A percentile compares a stretch with the other conserved stretches of the same genome.
phyloP scores from a whole-genome alignment of 2,329 filamentous ascomycete genomes.

The Ophiosphaerella narmari region DNA sequence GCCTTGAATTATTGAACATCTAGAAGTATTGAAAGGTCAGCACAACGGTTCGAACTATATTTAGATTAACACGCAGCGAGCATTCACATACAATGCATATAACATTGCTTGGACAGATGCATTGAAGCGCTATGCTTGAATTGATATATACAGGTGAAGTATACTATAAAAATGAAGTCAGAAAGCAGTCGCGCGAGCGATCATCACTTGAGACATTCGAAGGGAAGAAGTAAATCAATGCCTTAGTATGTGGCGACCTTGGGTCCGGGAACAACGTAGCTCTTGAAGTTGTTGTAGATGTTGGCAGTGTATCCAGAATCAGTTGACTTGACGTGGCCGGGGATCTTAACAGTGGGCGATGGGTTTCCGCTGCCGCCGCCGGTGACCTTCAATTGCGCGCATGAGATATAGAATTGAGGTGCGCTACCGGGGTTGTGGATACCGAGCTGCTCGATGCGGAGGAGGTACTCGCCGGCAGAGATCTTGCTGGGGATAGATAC shows the following conservation, averaged over 20 bases:
- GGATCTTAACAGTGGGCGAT: slow-evolving; percentile 37
- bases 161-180: background rate
- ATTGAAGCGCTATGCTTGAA: background rate
- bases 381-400: slow-evolving; percentile 55
- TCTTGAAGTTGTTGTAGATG: slow-evolving; percentile 46
- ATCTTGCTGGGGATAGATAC: slow-evolving; percentile 49
- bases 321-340: slow-evolving; percentile 40
- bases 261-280: slow-evolving; percentile 43
- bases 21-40: too few species aligned
- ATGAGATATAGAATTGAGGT: slow-evolving; percentile 45
- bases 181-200: background rate
- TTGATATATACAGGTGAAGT: slow-evolving; percentile 6
- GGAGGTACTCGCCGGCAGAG: slow-evolving; percentile 53
- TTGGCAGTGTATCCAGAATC: slow-evolving; percentile 46
- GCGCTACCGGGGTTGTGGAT: slow-evolving; percentile 48
- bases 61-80: background rate
- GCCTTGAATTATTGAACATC: too few species aligned
- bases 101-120: too few species aligned
- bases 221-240: background rate
- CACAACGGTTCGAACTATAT: too few species aligned
- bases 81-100: background rate
- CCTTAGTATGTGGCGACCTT: slow-evolving; percentile 44
- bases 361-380: slow-evolving; percentile 38
- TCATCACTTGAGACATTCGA: background rate
- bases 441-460: slow-evolving; percentile 56